phyloP scores from a whole-genome alignment of 2,329 filamentous ascomycete genomes.

The Beauveria pseudobassiana region DNA sequence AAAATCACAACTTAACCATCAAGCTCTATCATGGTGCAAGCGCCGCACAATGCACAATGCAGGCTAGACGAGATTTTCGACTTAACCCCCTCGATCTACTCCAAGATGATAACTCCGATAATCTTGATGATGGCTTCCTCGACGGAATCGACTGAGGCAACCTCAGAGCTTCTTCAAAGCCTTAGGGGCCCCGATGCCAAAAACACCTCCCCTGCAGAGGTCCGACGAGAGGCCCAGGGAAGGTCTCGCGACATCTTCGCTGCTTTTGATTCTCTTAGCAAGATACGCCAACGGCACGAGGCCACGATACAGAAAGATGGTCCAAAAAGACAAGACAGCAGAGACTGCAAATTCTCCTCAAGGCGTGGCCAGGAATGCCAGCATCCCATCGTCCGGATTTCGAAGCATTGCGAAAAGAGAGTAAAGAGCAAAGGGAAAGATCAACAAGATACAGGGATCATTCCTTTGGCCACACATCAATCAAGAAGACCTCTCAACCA shows the following conservation, averaged over 20 bases:
- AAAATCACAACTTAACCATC: no score
- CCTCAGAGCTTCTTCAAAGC: neutral
- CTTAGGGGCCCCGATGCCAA: neutral
- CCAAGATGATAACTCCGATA: neutral
- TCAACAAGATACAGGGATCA: constrained; percentile 19
- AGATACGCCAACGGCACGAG: constrained; percentile 43
- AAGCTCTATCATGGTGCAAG: no score
- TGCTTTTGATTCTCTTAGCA: constrained; percentile 26
- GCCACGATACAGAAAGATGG: constrained; percentile 45
- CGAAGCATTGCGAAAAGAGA: constrained; percentile 23
- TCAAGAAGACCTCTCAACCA: constrained; percentile 43
- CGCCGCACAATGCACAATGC: neutral
- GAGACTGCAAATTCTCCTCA: constrained; percentile 36
- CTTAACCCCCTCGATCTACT: neutral
- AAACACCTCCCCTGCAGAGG: constrained; percentile 5
- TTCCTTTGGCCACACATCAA: constrained; percentile 51
- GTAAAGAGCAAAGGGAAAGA: constrained; percentile 10
- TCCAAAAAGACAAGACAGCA: constrained; percentile 42
- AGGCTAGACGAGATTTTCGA: neutral
- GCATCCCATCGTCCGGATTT: constrained; percentile 45
- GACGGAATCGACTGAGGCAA: neutral
- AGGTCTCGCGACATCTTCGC: constrained; percentile 4
- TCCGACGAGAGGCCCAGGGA: constrained; percentile 12
- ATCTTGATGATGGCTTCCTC: neutral
- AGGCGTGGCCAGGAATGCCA: constrained; percentile 44